Base-by-base conservation (phyloP, 441 rosid genomes). In the Arabidopsis hybrid region DNA sequence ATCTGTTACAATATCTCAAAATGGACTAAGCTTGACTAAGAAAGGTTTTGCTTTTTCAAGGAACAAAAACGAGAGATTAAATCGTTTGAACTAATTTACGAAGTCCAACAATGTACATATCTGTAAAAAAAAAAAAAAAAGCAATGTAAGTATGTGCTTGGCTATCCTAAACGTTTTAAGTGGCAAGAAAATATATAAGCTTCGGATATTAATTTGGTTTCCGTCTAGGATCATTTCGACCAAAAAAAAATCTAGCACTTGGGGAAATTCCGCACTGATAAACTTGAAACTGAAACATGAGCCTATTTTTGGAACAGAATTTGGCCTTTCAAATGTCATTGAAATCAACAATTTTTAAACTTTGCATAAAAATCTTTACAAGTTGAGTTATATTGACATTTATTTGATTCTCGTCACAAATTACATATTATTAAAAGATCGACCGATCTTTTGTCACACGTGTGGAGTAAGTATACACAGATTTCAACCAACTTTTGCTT, bases 361-460 rank as follows among this genome's bases (percentile, higher is more conserved):
- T 26, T 26, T 26, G 4, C 29, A 26, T 26, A 26, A 26, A 26
- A 26, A 26, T 26, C 29, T 26, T 26, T 26, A 26, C 29, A 0
- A 26, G 29, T 26, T 26, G 29, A 26, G 29, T 26, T 21, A 21
- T 21, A 21, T 21, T 21, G 26, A 21, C 26, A 21, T 21, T 40
- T 40, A 10, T 40, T 40, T 40, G 4, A 43, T 45, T 6, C n/a
- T 43, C 17, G 8, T 43, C 2, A n/a, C n/a, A 11, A 52, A 29
- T 9, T 53, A 7, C 36, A 29, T 53, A 79, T 55, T 51, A 60
- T 49, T 8, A 9, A 29, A 10, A 43, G 17, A 16, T 56, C 58
- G 81, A 82, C 67, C 61, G 39, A 72, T 73, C 43, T 17, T 39
- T 29, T 85, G 83, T 9, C n/a, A 18, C 32, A 21, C 58, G 58